These are phyloP conservation scores for Smallanthus sonchifolius DNA, from an alignment of 129 eudicot genomes.

Conservation along the genomic window DNA sequence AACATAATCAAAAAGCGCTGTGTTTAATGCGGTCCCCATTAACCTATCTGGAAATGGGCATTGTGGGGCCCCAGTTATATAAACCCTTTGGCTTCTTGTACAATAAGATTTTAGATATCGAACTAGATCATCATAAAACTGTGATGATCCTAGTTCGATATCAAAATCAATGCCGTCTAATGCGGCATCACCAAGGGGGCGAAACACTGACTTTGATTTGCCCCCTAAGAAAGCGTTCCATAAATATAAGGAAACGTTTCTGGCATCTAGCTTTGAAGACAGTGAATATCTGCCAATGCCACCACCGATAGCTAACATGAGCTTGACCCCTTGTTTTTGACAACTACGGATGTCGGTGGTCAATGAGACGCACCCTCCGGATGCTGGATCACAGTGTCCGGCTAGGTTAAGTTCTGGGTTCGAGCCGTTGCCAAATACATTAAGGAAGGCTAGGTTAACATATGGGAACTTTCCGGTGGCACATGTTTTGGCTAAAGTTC, in stretches of 20 bases:
- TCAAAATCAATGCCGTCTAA: slow-evolving; percentile 75
- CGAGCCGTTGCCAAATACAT: slow-evolving; percentile 56
- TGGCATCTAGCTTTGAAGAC: slow-evolving; percentile 54
- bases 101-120: slow-evolving; percentile 31
- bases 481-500: slow-evolving; percentile 50
- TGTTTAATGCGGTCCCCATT: slow-evolving; percentile 41
- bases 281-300: slow-evolving; percentile 50
- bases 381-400: slow-evolving; percentile 65
- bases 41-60: slow-evolving; percentile 47
- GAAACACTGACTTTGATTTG: slow-evolving; percentile 30
- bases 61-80: slow-evolving; percentile 55
- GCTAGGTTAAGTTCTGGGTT: slow-evolving; percentile 67
- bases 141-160: slow-evolving; percentile 48
- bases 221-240: slow-evolving; percentile 77
- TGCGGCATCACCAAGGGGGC: slow-evolving; percentile 62
- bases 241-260: slow-evolving; percentile 43
- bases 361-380: slow-evolving; percentile 36
- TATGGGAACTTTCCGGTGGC: slow-evolving; percentile 54
- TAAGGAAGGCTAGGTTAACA: slow-evolving; percentile 61
- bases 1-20: slow-evolving; percentile 51
- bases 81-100: slow-evolving; percentile 17
- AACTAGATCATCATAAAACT: slow-evolving; percentile 47
- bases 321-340: slow-evolving; percentile 53
- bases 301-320: slow-evolving; percentile 74
- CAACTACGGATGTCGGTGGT: slow-evolving; percentile 39